phyloP scores from a whole-genome alignment of 2,329 filamentous ascomycete genomes.

The Venturia oleaginea region DNA sequence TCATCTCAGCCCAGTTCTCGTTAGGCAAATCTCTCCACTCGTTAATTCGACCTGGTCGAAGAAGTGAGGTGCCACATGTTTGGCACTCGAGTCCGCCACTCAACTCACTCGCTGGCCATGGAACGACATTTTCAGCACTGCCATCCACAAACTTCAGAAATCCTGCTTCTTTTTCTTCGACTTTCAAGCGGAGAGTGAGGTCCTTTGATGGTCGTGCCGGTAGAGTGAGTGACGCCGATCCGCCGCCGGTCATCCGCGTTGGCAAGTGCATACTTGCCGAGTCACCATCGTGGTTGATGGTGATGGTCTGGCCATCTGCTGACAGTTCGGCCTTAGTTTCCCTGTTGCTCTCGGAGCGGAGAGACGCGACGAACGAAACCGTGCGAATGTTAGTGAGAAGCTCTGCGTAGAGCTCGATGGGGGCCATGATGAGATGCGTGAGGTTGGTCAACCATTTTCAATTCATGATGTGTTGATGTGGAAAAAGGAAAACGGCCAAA shows the following conservation, averaged over 20 bases:
- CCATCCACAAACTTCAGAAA: slow-evolving; percentile 17
- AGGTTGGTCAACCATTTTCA: not conserved
- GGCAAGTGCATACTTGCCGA: slow-evolving; percentile 38
- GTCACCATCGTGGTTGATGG: slow-evolving; percentile 38
- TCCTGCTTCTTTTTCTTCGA: slow-evolving; percentile 30
- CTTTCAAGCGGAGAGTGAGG: slow-evolving; percentile 44
- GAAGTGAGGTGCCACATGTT: not conserved
- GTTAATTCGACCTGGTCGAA: slow-evolving; percentile 29
- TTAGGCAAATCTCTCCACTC: slow-evolving; percentile 90
- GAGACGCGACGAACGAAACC: slow-evolving; percentile 46
- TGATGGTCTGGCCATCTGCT: slow-evolving; percentile 34
- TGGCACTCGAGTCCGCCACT: slow-evolving; percentile 11
- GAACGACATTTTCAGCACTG: slow-evolving; percentile 19
- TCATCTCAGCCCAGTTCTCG: slow-evolving; percentile 99
- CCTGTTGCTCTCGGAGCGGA: slow-evolving; percentile 35
- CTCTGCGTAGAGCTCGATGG: slow-evolving; percentile 47
- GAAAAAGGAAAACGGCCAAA: not conserved
- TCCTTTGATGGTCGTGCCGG: slow-evolving; percentile 40
- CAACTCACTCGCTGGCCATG: slow-evolving; percentile 14
- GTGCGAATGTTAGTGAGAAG: slow-evolving; percentile 52
- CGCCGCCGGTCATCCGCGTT: slow-evolving; percentile 33
- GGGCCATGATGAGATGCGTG: not conserved
- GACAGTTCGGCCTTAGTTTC: slow-evolving; percentile 37
- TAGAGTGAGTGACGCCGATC: slow-evolving; percentile 40
- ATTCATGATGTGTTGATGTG: slow-evolving; percentile 6